Evolutionary conservation across 1,139 yeast species (phyloP).

Genomic region (Candida buenavistaensis): DNA sequence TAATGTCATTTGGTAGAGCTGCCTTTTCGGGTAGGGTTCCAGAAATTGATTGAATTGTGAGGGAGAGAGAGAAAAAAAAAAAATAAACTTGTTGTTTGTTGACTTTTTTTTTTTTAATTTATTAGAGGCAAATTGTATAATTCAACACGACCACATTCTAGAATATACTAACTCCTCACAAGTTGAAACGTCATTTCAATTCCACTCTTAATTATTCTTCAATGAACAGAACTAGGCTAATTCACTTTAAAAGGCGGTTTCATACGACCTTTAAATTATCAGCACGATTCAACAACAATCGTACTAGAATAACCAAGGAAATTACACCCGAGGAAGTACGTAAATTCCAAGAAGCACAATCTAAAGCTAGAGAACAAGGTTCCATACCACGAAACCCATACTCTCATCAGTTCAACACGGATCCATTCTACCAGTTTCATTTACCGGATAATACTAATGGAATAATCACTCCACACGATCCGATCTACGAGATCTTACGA

Average conservation of each 20-base stretch:
- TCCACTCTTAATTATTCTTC: no score
- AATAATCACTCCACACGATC: constrained; percentile 53
- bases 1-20: constrained; percentile 11
- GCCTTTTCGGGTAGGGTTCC: no score
- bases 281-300: no score
- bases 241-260: no score
- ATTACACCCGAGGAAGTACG: constrained; percentile 40
- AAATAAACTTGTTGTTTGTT: not conserved
- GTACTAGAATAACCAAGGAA: constrained; percentile 35
- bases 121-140: not conserved
- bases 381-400: constrained; percentile 18
- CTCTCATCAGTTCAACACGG: constrained; percentile 6
- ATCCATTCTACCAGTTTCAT: constrained; percentile 21
- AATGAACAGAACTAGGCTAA: no score
- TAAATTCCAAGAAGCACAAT: constrained; percentile 21
- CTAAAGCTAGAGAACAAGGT: constrained; percentile 11
- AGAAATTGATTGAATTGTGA: not conserved
- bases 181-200: not conserved
- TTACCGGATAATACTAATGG: constrained; percentile 47
- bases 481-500: constrained; percentile 54
- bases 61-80: not conserved
- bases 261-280: no score
- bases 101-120: constrained; percentile 2
- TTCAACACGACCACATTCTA: constrained; percentile 2
- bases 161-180: constrained; percentile 4